phyloP scores from a whole-genome alignment of 2,329 filamentous ascomycete species.

The Aspergillus ibericus region DNA sequence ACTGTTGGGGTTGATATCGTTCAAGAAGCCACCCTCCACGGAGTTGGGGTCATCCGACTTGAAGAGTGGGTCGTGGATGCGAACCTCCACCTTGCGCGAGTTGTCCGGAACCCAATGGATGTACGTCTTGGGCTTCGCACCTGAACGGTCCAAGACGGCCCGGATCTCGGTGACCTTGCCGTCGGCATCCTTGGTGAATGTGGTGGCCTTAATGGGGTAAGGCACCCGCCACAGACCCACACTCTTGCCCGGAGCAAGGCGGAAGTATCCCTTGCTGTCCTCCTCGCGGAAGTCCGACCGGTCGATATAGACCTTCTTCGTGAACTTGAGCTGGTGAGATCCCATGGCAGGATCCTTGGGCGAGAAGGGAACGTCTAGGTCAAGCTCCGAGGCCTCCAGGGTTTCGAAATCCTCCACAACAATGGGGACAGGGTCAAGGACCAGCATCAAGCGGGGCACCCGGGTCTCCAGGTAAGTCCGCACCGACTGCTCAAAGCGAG shows the following conservation, averaged over 20 bases:
- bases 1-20: conserved; percentile 80
- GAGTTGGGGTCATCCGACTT: conserved; percentile 79
- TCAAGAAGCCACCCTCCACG: conserved; percentile 75
- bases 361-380: conserved; percentile 72
- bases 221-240: conserved; percentile 73
- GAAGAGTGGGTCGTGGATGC: conserved; percentile 81
- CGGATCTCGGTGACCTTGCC: conserved; percentile 67
- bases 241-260: conserved; percentile 70
- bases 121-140: conserved; percentile 69
- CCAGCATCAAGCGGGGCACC: conserved; percentile 84
- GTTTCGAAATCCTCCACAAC: conserved; percentile 78
- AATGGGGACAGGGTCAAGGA: conserved; percentile 81
- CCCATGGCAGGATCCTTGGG: conserved; percentile 68
- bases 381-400: conserved; percentile 64
- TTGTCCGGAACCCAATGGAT: conserved; percentile 84
- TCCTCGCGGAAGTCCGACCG: conserved; percentile 73
- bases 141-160: conserved; percentile 67
- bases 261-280: conserved; percentile 67
- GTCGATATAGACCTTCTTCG: conserved; percentile 81
- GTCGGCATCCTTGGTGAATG: conserved; percentile 66
- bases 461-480: conserved; percentile 83
- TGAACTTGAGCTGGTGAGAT: conserved; percentile 63
- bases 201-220: conserved; percentile 67
- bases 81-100: conserved; percentile 67
- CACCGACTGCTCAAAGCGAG: conserved; percentile 81